These are phyloP conservation scores for Cylindrotheca closterium DNA, from an alignment of 108 stramenopile species.

Conservation along the genomic window DNA sequence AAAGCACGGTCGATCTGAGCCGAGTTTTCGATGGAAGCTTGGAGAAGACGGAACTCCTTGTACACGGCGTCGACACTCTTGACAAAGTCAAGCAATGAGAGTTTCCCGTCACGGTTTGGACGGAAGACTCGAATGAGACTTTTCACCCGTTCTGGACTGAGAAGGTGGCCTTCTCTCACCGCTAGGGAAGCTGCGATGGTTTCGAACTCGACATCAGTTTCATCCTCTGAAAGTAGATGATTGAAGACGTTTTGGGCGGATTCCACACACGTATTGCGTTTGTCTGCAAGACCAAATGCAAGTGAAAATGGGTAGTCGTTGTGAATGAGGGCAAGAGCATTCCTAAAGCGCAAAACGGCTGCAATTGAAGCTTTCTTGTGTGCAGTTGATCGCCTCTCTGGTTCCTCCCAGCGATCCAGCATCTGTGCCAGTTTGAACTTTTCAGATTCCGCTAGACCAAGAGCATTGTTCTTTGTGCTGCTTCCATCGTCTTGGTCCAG, in stretches of 20 bases:
- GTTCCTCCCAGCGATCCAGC: conserved; percentile 30
- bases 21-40: conserved; percentile 56
- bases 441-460: too few relatives aligned
- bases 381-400: conserved; percentile 6
- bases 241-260: conserved; percentile 60
- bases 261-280: conserved; percentile 52
- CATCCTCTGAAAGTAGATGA: conserved; percentile 9
- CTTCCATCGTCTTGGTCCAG: too few relatives aligned
- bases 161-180: conserved; percentile 25
- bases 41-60: conserved; percentile 47
- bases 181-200: conserved; percentile 49
- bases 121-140: conserved; percentile 49
- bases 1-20: conserved; percentile 38
- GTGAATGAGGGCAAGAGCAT: conserved; percentile 62
- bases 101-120: conserved; percentile 40
- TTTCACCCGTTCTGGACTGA: conserved; percentile 49
- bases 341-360: conserved; percentile 51
- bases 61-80: conserved; percentile 46
- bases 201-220: conserved; percentile 46
- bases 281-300: conserved; percentile 59
- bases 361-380: conserved; percentile 24
- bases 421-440: conserved; percentile 10
- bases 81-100: conserved; percentile 57
- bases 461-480: too few relatives aligned
- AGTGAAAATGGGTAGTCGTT: conserved; percentile 50